phyloP scores from a whole-genome alignment of 1,284 basidiomycete genomes.

The Ganoderma lingzhi region DNA sequence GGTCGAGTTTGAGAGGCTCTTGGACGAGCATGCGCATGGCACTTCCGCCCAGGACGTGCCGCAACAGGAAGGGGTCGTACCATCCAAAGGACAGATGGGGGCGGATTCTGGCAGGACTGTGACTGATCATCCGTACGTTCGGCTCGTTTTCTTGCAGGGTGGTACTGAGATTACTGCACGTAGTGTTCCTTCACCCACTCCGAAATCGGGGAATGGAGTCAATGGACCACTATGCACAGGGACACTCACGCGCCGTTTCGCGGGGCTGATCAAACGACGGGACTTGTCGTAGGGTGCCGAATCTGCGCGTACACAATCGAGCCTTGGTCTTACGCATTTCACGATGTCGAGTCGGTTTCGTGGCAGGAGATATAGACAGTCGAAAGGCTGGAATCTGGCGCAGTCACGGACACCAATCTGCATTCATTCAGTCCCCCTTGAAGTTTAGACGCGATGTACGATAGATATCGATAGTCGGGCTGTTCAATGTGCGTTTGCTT shows the following conservation, averaged over 20 bases:
- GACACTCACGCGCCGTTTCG: background rate
- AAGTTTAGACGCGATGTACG: background rate
- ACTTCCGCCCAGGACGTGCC: background rate
- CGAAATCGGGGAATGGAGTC: background rate
- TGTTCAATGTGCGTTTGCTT: background rate
- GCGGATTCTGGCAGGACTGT: background rate
- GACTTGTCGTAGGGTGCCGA: background rate
- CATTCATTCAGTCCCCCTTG: background rate
- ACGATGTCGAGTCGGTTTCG: background rate
- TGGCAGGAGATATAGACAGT: background rate
- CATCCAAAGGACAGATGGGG: background rate
- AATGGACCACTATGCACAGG: background rate
- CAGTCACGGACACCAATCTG: background rate
- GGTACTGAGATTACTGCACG: background rate
- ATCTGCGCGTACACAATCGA: background rate
- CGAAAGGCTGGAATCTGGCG: no score
- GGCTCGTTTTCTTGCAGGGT: background rate
- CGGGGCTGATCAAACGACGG: background rate
- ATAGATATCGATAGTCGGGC: background rate
- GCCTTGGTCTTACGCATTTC: background rate
- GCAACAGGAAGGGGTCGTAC: background rate
- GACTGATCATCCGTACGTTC: background rate
- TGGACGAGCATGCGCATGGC: conserved; percentile 24
- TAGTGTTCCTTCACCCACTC: background rate
- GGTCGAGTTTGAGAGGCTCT: conserved; percentile 31